These are phyloP conservation scores for Trichoderma afroharzianum DNA, from an alignment of 2,329 filamentous ascomycete genomes.

Conservation along the genomic window DNA sequence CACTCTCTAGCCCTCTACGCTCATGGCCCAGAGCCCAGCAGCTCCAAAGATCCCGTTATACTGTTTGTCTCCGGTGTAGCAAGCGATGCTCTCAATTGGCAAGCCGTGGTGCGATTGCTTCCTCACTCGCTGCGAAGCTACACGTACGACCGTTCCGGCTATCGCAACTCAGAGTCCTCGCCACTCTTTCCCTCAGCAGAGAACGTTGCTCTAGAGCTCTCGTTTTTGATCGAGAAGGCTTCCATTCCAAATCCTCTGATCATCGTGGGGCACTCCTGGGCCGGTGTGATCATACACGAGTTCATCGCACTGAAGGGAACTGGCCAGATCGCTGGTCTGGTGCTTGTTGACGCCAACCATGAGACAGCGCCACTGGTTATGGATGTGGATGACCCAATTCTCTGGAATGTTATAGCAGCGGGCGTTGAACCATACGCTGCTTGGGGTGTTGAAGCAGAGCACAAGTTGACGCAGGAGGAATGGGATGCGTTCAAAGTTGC, in stretches of 20 bases:
- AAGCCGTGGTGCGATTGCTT: neutral
- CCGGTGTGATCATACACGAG: neutral
- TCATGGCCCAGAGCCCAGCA: neutral
- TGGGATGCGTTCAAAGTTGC: neutral
- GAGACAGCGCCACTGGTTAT: neutral
- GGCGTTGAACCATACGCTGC: neutral
- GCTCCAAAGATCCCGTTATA: neutral
- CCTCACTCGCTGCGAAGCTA: neutral
- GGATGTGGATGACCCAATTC: neutral
- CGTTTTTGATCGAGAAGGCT: neutral
- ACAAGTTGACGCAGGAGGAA: neutral
- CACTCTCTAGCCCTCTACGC: neutral
- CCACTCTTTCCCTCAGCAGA: neutral
- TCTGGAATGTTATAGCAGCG: neutral
- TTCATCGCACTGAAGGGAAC: neutral
- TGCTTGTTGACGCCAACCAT: conserved; percentile 1
- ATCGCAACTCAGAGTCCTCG: neutral
- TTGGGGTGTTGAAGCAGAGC: neutral
- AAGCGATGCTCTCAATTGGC: conserved; percentile 6
- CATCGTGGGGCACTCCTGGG: neutral
- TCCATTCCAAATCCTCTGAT: neutral
- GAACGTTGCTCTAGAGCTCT: neutral
- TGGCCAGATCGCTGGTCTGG: neutral
- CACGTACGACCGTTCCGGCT: neutral
- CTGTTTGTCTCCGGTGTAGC: neutral